A percentile compares a stretch with the other conserved stretches of the same genome.
Conservation (phyloP, 176 grass and related monocot genomes). For the Aechmea fasciata region DNA sequence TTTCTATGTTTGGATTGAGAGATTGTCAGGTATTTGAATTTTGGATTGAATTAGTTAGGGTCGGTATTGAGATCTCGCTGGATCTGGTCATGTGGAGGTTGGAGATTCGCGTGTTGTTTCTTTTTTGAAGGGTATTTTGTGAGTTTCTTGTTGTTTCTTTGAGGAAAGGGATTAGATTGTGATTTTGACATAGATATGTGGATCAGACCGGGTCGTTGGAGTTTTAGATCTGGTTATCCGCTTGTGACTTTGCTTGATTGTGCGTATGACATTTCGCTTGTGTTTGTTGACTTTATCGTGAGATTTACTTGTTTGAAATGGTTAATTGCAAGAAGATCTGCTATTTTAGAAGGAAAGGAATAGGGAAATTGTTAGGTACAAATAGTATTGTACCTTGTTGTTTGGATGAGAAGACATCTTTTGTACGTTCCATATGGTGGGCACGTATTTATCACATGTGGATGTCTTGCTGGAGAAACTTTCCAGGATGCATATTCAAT, state of each 20-base stretch:
- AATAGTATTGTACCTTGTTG: no score
- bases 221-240: background rate
- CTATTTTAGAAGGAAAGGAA: no score
- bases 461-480: no score
- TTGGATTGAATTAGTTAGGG: background rate
- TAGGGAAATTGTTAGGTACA: no score
- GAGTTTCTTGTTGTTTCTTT: background rate
- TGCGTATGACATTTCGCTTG: no score
- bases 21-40: background rate
- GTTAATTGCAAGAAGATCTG: no score
- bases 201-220: background rate
- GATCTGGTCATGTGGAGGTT: conserved; percentile 12
- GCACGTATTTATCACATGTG: no score
- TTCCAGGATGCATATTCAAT: no score
- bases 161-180: background rate
- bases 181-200: background rate
- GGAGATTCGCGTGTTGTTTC: background rate
- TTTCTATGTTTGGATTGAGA: conserved; percentile 6
- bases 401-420: no score
- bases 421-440: no score
- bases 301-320: no score
- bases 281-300: no score
- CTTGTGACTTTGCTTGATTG: background rate
- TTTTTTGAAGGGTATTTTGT: background rate
- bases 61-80: conserved; percentile 18